A percentile compares a stretch with the other conserved stretches of the same genome.
phyloP scores from a whole-genome alignment of 331 rosid genomes.

The Arachis monticola region DNA sequence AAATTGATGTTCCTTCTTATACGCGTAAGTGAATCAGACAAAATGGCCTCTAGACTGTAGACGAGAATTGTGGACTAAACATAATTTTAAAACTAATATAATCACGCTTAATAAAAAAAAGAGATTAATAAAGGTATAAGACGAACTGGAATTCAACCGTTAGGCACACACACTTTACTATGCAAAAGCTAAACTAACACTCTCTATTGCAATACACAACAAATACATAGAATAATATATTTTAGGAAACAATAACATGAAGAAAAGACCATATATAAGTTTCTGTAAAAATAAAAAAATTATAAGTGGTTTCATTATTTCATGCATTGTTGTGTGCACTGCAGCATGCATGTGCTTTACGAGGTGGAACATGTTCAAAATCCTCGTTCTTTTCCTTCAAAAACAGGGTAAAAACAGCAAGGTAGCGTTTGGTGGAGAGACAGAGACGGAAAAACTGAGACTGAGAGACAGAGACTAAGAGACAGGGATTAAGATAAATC shows the following conservation, averaged over 20 bases:
- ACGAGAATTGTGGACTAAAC: conserved; percentile 29
- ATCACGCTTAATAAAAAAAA: neutral
- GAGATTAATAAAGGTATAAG: neutral
- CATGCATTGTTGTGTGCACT: neutral
- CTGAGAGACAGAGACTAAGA: too few relatives aligned
- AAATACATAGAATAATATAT: neutral
- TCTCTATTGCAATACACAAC: too few relatives aligned
- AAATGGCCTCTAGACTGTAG: conserved; percentile 18
- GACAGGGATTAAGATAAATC: too few relatives aligned
- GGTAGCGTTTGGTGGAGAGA: too few relatives aligned
- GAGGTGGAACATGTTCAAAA: neutral
- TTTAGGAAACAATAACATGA: neutral
- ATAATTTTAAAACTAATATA: neutral
- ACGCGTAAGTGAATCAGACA: conserved; percentile 13
- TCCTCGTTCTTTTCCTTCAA: neutral
- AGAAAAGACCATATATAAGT: neutral
- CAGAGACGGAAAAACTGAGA: too few relatives aligned
- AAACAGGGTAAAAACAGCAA: neutral
- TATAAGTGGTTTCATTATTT: neutral
- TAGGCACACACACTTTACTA: conserved; percentile 27
- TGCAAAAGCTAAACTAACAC: conserved; percentile 1
- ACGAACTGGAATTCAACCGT: conserved; percentile 36
- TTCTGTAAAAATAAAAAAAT: too few relatives aligned
- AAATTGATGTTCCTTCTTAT: conserved; percentile 11
- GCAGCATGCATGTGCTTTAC: conserved; percentile 18